A percentile compares a stretch with the other conserved stretches of the same genome.
These are phyloP conservation scores for Rhynchospora breviuscula DNA, from an alignment of 176 grass and related monocot species.

Conservation along the genomic window DNA sequence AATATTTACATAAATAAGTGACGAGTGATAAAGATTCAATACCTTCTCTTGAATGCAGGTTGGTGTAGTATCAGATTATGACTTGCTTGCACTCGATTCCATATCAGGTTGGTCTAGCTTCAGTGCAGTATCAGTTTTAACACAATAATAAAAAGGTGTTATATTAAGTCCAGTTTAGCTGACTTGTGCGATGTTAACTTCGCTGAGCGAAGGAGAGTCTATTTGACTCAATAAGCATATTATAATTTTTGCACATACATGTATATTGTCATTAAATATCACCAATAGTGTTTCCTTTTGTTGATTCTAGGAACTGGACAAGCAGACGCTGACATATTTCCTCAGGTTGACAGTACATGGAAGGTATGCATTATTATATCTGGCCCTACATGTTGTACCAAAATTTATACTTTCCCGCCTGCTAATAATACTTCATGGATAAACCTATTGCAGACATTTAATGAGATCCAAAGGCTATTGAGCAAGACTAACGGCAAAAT, in stretches of 20 bases:
- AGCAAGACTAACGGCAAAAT: slow-evolving; percentile 86
- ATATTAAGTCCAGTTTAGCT: neutral
- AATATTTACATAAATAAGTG: neutral
- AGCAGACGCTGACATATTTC: slow-evolving; percentile 68
- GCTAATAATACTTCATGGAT: slow-evolving; percentile 18
- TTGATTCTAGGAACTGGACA: slow-evolving; percentile 48
- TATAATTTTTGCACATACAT: neutral
- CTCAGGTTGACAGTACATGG: slow-evolving; percentile 84
- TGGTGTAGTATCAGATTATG: slow-evolving; percentile 95
- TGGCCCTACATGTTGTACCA: neutral
- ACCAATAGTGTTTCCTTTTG: slow-evolving; percentile 9
- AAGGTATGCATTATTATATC: slow-evolving; percentile 47
- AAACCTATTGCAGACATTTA: slow-evolving; percentile 58
- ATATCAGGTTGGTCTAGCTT: slow-evolving; percentile 54
- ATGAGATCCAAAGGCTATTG: slow-evolving; percentile 75
- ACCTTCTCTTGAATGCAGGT: slow-evolving; percentile 48
- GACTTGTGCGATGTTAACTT: neutral
- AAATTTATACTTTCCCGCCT: neutral
- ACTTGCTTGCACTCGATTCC: slow-evolving; percentile 86
- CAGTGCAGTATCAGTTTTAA: neutral
- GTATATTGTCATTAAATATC: neutral
- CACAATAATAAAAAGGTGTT: neutral
- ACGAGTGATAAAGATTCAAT: neutral
- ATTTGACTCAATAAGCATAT: neutral
- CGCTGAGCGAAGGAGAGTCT: neutral